These are phyloP conservation scores for Oryza meyeriana DNA, from an alignment of 176 grass and related monocot species.

Conservation along the genomic window DNA sequence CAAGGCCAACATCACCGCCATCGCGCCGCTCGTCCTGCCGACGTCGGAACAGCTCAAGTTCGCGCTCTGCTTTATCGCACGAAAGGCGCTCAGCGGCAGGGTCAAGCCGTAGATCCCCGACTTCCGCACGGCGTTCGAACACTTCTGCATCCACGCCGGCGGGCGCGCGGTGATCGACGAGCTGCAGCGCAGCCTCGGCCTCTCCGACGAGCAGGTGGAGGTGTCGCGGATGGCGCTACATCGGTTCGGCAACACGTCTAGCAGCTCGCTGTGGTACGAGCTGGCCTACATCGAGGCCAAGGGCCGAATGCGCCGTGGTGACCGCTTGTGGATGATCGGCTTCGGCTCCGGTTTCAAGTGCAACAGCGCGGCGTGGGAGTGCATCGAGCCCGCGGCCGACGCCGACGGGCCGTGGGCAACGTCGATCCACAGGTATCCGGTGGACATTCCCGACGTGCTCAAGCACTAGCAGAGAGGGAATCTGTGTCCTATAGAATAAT, in stretches of 20 bases:
- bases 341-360: constrained; percentile 95
- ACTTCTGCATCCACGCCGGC: constrained; percentile 91
- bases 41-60: constrained; percentile 49
- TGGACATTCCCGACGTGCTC: constrained; percentile 55
- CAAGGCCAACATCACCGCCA: constrained; percentile 49
- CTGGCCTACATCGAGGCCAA: constrained; percentile 83
- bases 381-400: constrained; percentile 32
- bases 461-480: constrained; percentile 26
- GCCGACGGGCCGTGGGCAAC: constrained; percentile 48
- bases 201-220: constrained; percentile 70
- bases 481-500: neutral
- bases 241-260: constrained; percentile 88
- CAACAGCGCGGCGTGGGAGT: constrained; percentile 90
- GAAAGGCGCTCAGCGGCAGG: constrained; percentile 26
- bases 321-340: constrained; percentile 84
- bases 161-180: constrained; percentile 83
- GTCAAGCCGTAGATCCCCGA: constrained; percentile 59
- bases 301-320: constrained; percentile 53
- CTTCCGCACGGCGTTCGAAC: constrained; percentile 77
- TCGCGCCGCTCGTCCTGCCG: constrained; percentile 41
- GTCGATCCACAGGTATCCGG: constrained; percentile 52
- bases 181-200: constrained; percentile 59
- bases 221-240: constrained; percentile 81
- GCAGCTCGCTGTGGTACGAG: constrained; percentile 93
- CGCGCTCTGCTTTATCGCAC: constrained; percentile 22